phyloP scores from a whole-genome alignment of 225 moss, liverwort and hornwort species.

The Pleurozium schreberi region DNA sequence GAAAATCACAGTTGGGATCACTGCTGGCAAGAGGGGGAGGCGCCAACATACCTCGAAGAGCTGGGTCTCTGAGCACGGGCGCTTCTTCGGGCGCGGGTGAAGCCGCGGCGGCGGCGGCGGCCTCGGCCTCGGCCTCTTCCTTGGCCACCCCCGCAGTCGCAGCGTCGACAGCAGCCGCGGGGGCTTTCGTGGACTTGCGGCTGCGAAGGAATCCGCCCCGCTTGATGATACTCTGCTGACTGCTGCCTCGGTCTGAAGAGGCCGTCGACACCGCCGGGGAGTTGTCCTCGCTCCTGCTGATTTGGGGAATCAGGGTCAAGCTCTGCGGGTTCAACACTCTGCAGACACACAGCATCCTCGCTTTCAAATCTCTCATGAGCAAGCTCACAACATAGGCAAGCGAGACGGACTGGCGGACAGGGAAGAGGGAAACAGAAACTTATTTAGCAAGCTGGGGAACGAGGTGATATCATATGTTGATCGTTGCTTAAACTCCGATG shows the following conservation, averaged over 20 bases:
- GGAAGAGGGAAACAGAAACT: neutral
- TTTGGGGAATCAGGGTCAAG: slow-evolving; percentile 27
- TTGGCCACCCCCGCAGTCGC: neutral
- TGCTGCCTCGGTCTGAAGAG: slow-evolving; percentile 26
- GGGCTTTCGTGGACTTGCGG: slow-evolving; percentile 16
- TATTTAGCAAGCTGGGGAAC: neutral
- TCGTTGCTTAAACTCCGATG: neutral
- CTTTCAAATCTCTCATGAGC: neutral
- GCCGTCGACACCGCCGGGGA: slow-evolving; percentile 22
- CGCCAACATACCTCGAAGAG: slow-evolving; percentile 3
- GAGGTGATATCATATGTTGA: neutral
- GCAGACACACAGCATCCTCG: neutral
- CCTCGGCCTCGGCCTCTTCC: slow-evolving; percentile 1
- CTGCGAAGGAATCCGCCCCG: slow-evolving; percentile 31
- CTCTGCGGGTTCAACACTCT: slow-evolving; percentile 9
- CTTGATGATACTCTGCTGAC: neutral
- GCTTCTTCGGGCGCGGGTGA: slow-evolving; percentile 10
- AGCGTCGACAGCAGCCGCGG: neutral
- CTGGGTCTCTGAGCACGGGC: slow-evolving; percentile 31
- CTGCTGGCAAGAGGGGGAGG: neutral
- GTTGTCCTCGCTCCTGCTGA: slow-evolving; percentile 24
- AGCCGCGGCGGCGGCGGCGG: neutral
- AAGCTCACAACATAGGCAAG: neutral
- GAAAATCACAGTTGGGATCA: neutral
- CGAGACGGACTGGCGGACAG: too few relatives aligned